These are phyloP conservation scores for Lactarius trivialis DNA, from an alignment of 768 basidiomycete genomes.

Conservation along the genomic window DNA sequence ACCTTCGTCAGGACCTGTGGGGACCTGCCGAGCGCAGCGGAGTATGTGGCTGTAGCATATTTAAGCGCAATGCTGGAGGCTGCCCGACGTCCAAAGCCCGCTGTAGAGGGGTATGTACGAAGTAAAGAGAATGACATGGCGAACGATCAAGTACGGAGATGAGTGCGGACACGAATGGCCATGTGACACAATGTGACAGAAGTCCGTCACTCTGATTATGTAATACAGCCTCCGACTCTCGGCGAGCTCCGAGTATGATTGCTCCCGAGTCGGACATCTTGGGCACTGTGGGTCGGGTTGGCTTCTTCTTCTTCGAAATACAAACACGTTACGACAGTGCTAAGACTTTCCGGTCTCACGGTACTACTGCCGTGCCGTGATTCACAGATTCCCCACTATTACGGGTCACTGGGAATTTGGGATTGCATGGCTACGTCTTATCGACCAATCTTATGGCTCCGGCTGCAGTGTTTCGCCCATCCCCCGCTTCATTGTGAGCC, in stretches of 20 bases:
- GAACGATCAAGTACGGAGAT: constrained; percentile 11
- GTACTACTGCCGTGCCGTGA: not conserved
- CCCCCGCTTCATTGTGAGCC: not conserved
- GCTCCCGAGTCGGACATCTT: too few relatives aligned
- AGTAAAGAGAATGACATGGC: constrained; percentile 54
- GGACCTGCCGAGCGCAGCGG: constrained; percentile 77
- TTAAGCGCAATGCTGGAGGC: constrained; percentile 74
- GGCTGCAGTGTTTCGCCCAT: not conserved
- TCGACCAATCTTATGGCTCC: not conserved
- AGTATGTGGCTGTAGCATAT: constrained; percentile 78
- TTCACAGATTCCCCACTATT: too few relatives aligned
- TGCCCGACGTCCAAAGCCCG: constrained; percentile 58
- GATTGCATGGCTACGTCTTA: not conserved
- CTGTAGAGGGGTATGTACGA: constrained; percentile 42
- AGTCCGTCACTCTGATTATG: not conserved
- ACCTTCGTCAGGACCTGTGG: constrained; percentile 79
- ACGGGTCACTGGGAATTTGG: not conserved
- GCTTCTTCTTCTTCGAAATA: too few relatives aligned
- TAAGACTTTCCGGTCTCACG: not conserved
- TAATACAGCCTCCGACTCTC: not conserved
- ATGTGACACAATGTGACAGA: not conserved
- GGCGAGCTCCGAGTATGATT: too few relatives aligned
- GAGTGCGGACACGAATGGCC: not conserved
- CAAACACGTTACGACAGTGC: not conserved
- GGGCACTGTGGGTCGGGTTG: too few relatives aligned